phyloP scores from a whole-genome alignment of 768 basidiomycete species.

The Psilocybe sp. region DNA sequence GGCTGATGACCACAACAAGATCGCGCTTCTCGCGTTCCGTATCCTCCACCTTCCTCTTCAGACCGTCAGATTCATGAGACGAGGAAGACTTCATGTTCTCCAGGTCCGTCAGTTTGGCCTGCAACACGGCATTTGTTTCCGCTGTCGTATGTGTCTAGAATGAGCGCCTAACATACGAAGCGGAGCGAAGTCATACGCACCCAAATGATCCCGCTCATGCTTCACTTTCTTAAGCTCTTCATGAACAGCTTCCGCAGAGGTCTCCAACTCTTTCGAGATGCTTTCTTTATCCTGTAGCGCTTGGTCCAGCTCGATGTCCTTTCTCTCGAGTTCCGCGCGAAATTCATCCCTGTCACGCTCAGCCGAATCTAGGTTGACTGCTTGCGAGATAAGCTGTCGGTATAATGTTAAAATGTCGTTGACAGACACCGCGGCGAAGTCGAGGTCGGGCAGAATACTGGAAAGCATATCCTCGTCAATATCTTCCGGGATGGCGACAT shows the following conservation, averaged over 20 bases:
- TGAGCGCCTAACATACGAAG: constrained; percentile 15
- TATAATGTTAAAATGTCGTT: constrained; percentile 65
- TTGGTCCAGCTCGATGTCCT: constrained; percentile 84
- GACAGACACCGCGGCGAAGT: constrained; percentile 52
- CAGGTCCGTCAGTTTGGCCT: constrained; percentile 54
- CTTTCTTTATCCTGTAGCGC: constrained; percentile 77
- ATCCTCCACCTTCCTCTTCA: constrained; percentile 66
- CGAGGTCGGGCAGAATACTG: constrained; percentile 57
- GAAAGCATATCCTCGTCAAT: constrained; percentile 61
- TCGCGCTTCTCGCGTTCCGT: constrained; percentile 90
- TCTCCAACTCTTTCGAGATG: constrained; percentile 54
- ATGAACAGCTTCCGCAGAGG: constrained; percentile 46
- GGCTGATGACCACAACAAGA: constrained; percentile 77
- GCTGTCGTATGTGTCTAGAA: constrained; percentile 16
- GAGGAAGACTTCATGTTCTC: constrained; percentile 61
- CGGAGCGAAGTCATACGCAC: constrained; percentile 35
- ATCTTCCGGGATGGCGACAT: constrained; percentile 60
- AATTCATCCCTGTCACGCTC: constrained; percentile 69
- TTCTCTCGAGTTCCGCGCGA: constrained; percentile 63
- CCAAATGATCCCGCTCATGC: constrained; percentile 63
- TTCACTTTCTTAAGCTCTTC: constrained; percentile 55
- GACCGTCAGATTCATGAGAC: constrained; percentile 53
- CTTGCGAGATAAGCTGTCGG: constrained; percentile 56
- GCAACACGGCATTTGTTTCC: constrained; percentile 41
- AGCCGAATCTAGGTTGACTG: constrained; percentile 48